Base-by-base conservation (phyloP, 2,329 filamentous ascomycete species). In the Aspergillus intermedius region DNA sequence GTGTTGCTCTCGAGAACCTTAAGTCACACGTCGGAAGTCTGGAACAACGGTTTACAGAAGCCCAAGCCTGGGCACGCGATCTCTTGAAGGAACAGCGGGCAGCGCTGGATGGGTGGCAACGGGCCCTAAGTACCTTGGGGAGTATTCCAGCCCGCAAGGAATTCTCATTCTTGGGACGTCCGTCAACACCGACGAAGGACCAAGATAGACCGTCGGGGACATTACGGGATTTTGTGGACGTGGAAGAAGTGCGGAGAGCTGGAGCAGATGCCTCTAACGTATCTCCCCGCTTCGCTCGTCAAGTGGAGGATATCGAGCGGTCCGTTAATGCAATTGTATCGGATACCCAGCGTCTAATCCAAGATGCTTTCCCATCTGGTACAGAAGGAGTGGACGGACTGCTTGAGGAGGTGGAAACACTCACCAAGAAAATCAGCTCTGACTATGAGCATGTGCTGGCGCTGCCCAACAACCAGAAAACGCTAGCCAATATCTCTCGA, bases 341-440 rank as follows among this genome's bases (percentile, higher is more conserved):
- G 41, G 78, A 79, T 22, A 85, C 70, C 5, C 63, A 70, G 32
- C 54, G 47, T 13, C 53, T 73, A 44, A 52, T 70, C 23, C 62
- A 67, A 28, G 61, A 65, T 21, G 57, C 61, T 73, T 56, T 74
- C 63, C 49, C 79, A 76, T 44, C 85, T 77, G 19, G 78, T 5
- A 64, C 82, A 42, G 77, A 81, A 44, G 87, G 91, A 55, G 78
- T 86, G 4, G 69, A 74, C 19, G 82, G 86, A 53, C 74, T 95
- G 5, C 75, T 93, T 44, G 80, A 89, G 52, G 93, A 97, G 64
- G 89, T 97, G 40, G 85, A 91, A 63, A 86, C 88, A 0, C 77
- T 97, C 48, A 84, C 84, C 45, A 89, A 83, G 60, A 96, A 96
- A 69, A 87, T 98, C 44, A 83, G 84, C 43, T 87, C 85, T 5